phyloP scores from a whole-genome alignment of 306 rosid species.

The Sicyos baderoa region DNA sequence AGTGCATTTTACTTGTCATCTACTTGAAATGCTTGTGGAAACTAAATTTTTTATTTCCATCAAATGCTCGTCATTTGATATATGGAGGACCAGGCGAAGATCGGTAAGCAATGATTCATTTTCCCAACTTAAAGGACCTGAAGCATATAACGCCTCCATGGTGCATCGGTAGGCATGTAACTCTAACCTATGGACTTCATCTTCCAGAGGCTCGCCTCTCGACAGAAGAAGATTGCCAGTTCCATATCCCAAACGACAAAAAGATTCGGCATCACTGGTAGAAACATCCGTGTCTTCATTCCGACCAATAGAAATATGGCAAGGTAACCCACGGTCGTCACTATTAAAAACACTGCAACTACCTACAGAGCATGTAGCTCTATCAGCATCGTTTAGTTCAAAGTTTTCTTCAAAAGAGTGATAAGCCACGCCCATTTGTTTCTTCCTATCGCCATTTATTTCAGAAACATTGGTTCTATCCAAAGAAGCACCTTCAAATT shows the following conservation, averaged over 20 bases:
- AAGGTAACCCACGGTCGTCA: conserved; percentile 32
- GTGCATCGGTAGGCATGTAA: conserved; percentile 94
- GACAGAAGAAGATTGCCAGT: conserved; percentile 40
- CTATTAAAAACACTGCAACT: conserved; percentile 66
- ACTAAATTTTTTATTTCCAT: conserved; percentile 75
- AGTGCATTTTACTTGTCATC: conserved; percentile 48
- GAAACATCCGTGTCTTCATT: conserved; percentile 41
- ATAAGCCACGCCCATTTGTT: conserved; percentile 38
- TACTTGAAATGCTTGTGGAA: conserved; percentile 56
- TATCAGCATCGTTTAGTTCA: conserved; percentile 39
- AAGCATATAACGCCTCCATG: conserved; percentile 83
- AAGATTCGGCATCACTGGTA: conserved; percentile 62
- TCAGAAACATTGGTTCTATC: conserved; percentile 31
- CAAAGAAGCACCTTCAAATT: conserved; percentile 26
- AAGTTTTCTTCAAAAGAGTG: conserved; percentile 37
- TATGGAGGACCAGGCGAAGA: conserved; percentile 87
- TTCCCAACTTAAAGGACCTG: conserved; percentile 98
- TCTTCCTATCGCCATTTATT: conserved; percentile 36
- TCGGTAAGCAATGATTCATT: conserved; percentile 84
- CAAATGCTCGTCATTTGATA: conserved; percentile 93
- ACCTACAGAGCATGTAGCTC: conserved; percentile 66
- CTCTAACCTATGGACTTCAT: conserved; percentile 87
- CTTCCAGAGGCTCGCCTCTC: conserved; percentile 45
- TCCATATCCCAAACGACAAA: conserved; percentile 36
- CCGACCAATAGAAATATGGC: conserved; percentile 43